Conservation (phyloP, 129 eudicot genomes). For the Escallonia herrerae region DNA sequence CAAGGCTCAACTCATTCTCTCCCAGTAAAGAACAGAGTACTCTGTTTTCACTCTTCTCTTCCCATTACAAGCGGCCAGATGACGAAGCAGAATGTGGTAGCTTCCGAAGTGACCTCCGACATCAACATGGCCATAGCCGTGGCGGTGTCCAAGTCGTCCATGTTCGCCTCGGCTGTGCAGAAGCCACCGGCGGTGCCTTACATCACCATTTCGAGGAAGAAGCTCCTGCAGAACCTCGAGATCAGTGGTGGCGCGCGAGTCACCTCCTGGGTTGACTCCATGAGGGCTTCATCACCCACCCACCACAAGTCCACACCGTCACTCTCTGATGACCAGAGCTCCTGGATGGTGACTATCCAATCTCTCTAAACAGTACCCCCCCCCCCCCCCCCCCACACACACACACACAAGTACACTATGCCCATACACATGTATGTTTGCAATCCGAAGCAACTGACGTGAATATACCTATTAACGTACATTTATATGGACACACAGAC, state of each 20-base stretch:
- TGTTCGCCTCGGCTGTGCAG: constrained; percentile 41
- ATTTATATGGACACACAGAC: no score
- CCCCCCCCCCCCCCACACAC: neutral
- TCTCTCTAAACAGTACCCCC: neutral
- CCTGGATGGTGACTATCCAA: constrained; percentile 48
- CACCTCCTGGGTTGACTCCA: constrained; percentile 87
- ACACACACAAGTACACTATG: no score
- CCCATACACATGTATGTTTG: no score
- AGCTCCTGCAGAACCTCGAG: constrained; percentile 62
- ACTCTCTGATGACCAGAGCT: constrained; percentile 33
- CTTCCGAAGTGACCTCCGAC: constrained; percentile 33
- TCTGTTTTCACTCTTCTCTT: constrained; percentile 5
- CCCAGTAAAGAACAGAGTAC: neutral
- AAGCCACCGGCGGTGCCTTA: constrained; percentile 69
- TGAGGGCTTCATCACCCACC: constrained; percentile 97
- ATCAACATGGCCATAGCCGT: constrained; percentile 35
- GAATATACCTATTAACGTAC: no score
- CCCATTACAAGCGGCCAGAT: constrained; percentile 11
- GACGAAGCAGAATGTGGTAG: constrained; percentile 73
- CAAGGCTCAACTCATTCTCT: neutral
- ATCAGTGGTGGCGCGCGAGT: constrained; percentile 45
- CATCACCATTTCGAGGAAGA: constrained; percentile 51
- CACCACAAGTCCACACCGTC: constrained; percentile 34
- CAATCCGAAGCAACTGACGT: no score
- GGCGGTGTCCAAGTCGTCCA: constrained; percentile 33